Evolutionary conservation across 192 early-diverging fungal genomes (phyloP).

Genomic region (Backusella tarrabulga): DNA sequence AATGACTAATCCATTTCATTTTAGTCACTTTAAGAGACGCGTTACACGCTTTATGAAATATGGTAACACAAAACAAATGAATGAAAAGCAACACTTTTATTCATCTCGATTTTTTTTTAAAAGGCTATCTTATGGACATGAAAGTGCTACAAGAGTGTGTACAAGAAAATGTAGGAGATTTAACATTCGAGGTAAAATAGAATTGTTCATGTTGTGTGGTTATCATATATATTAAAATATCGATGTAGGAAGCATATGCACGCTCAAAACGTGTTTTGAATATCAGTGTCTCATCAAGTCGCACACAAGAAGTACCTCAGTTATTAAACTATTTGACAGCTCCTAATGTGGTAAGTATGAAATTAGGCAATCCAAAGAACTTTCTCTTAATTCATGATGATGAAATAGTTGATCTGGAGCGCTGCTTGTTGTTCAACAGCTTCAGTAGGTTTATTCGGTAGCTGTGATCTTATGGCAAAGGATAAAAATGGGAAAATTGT

Average conservation of each 20-base stretch:
- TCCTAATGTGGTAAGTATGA: conserved; percentile 65
- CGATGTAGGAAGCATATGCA: conserved; percentile 62
- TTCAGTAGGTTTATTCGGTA: conserved; percentile 64
- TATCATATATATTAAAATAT: background rate
- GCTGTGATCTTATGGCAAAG: conserved; percentile 69
- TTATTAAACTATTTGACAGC: conserved; percentile 77
- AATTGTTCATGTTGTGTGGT: background rate
- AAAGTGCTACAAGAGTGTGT: conserved; percentile 76
- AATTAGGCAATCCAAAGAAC: too few relatives aligned
- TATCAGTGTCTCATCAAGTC: conserved; percentile 70
- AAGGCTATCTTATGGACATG: conserved; percentile 73
- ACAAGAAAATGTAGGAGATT: conserved; percentile 66
- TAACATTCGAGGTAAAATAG: conserved; percentile 56
- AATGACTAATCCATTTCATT: conserved; percentile 2
- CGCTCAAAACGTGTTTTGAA: conserved; percentile 71
- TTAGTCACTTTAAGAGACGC: conserved; percentile 54
- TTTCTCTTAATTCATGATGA: too few relatives aligned
- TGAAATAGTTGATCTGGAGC: conserved; percentile 64
- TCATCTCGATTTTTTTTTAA: background rate
- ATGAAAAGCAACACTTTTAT: background rate
- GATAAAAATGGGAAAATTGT: conserved; percentile 65
- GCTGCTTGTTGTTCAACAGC: conserved; percentile 77
- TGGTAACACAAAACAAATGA: conserved; percentile 39
- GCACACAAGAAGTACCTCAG: conserved; percentile 73
- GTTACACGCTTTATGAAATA: conserved; percentile 65